Base-by-base conservation (phyloP, 805 yeast species). In the Tetrapisispora phaffii region DNA sequence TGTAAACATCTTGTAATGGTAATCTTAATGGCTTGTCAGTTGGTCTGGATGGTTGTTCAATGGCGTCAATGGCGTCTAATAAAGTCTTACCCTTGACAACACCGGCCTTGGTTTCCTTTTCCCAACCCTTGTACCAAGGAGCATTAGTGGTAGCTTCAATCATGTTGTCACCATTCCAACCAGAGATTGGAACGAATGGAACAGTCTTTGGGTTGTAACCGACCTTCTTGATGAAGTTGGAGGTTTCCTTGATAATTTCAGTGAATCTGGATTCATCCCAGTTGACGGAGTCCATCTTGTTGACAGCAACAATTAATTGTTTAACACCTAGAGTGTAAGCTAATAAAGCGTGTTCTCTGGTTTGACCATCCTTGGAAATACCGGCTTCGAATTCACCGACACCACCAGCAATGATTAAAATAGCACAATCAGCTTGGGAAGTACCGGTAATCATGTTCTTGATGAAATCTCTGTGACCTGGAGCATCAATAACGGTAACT, bases 371-470 rank as follows among this genome's bases (percentile, higher is more conserved):
- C 79, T 84, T 77, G 67, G 93, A 83, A 77, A 85, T 85, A 75
- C 94, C 95, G 64, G 94, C 89, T 77, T 85, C 95, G 79, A 85
- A 85, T 72, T 85, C 95, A 84, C 93, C 93, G 67, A 78, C 79
- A 73, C 93, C 90, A 70, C 89, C 85, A 67, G 90, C 94, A 69
- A 85, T 84, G 65, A 86, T 86, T 68, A 85, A 79, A 58, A 85
- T 80, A 64, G 95, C 95, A 71, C 93, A 77, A 72, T 85, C 95
- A 68, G 94, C 93, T 75, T 86, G 94, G 62, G 93, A 80, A 59
- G 93, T 85, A 80, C 95, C 95, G 65, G 94, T 85, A 69, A 85
- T 85, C 94, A 85, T 85, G 77, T 85, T 85, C 82, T 86, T 85
- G 77, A 85, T 85, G 83, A 85, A 85, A 79, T 85, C 95, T 75